Conservation (phyloP, 2,329 filamentous ascomycete genomes). For the Ilyonectria robusta region DNA sequence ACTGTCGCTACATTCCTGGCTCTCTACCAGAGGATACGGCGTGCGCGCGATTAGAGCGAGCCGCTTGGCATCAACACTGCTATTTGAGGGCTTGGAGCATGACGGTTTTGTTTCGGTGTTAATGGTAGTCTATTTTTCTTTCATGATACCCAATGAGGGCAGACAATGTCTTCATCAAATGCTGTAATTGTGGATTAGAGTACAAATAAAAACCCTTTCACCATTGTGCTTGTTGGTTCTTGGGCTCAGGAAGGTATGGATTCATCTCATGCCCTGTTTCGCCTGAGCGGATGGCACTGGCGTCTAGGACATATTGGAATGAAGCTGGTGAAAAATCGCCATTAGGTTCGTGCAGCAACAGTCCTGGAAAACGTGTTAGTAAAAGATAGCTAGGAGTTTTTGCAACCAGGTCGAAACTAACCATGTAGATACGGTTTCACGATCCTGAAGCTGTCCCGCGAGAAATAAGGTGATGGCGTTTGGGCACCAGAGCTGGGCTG, state of each 20-base stretch:
- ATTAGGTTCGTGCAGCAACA: constrained; percentile 17
- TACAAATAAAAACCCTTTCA: background rate
- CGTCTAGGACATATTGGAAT: constrained; percentile 25
- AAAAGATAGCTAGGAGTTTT: background rate
- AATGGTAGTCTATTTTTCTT: background rate
- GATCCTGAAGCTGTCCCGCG: constrained; percentile 17
- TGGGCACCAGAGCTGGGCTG: constrained; percentile 28
- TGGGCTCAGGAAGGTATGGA: background rate
- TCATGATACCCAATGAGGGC: constrained; percentile 17
- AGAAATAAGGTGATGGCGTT: constrained; percentile 23
- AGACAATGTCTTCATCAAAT: constrained; percentile 15
- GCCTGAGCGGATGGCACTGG: constrained; percentile 21
- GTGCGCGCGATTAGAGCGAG: constrained; percentile 1
- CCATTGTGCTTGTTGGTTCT: background rate
- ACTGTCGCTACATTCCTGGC: constrained; percentile 39
- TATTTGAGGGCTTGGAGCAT: background rate
- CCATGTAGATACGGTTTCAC: constrained; percentile 27
- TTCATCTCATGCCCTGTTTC: background rate
- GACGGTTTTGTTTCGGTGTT: background rate
- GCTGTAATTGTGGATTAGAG: background rate
- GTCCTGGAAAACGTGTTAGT: constrained; percentile 16
- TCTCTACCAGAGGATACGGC: constrained; percentile 30
- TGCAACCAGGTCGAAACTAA: background rate
- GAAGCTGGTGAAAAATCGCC: background rate
- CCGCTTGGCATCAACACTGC: background rate